Conservation (phyloP, 177 flowering plant species). For the Tripterygium wilfordii region DNA sequence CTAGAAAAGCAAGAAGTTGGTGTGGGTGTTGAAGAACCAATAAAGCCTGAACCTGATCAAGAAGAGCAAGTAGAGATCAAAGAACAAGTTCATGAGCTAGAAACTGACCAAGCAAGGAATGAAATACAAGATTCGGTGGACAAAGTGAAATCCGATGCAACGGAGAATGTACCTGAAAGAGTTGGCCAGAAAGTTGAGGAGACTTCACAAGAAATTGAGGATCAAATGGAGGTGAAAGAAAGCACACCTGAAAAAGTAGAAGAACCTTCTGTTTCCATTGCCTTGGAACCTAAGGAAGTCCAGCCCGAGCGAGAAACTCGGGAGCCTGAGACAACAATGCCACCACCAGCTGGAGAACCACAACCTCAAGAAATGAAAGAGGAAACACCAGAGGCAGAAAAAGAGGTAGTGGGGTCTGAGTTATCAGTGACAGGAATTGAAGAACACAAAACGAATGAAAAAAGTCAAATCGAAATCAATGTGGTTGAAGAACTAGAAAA, state of each 20-base stretch:
- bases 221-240: neutral
- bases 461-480: no score
- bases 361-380: neutral
- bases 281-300: neutral
- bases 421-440: no score
- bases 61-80: neutral
- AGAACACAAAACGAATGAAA: no score
- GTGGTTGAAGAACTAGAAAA: conserved; percentile 1
- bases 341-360: conserved; percentile 2
- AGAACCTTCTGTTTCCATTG: neutral
- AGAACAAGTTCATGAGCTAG: neutral
- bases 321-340: neutral
- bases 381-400: neutral
- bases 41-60: no score
- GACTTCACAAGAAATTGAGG: no score
- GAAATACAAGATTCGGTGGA: neutral
- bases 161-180: no score
- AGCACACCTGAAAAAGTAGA: neutral
- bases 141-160: no score
- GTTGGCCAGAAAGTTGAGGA: no score
- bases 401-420: neutral
- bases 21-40: no score
- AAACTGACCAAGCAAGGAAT: neutral
- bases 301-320: conserved; percentile 1
- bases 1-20: no score